phyloP scores from a whole-genome alignment of 2,329 filamentous ascomycete species.

The Beauveria caledonica region DNA sequence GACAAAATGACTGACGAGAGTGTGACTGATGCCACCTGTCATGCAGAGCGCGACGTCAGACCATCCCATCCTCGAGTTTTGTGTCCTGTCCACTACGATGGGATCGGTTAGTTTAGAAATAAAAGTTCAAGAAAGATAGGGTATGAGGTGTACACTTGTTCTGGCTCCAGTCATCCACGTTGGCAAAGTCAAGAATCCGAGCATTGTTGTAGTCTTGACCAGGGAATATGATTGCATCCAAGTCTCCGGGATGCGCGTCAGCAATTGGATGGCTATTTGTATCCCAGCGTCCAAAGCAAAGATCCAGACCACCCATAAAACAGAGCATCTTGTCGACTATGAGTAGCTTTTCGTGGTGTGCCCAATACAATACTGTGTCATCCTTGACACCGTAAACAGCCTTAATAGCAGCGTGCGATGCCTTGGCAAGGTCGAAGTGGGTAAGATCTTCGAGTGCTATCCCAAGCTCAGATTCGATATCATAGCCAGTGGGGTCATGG shows the following conservation, averaged over 20 bases:
- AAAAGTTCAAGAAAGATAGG: not conserved
- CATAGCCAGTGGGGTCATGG: conserved; percentile 67
- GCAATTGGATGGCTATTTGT: conserved; percentile 79
- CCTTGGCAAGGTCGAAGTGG: conserved; percentile 49
- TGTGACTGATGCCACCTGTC: conserved; percentile 64
- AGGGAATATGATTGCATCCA: conserved; percentile 71
- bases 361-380: conserved; percentile 82
- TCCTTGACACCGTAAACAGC: conserved; percentile 74
- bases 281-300: conserved; percentile 85
- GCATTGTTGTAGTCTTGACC: conserved; percentile 94
- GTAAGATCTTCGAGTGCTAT: conserved; percentile 45
- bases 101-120: not conserved
- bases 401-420: conserved; percentile 66
- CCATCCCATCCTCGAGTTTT: conserved; percentile 85
- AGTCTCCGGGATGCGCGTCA: conserved; percentile 70
- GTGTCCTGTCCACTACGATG: conserved; percentile 58
- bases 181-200: conserved; percentile 70
- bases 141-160: conserved; percentile 53
- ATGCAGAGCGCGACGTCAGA: conserved; percentile 76
- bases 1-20: conserved; percentile 68
- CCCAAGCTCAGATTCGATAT: conserved; percentile 59
- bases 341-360: conserved; percentile 87
- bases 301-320: conserved; percentile 87
- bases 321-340: conserved; percentile 69
- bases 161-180: conserved; percentile 70